Evolutionary conservation across 805 yeast genomes (phyloP).

Genomic region (Yarrowia phangngaensis): DNA sequence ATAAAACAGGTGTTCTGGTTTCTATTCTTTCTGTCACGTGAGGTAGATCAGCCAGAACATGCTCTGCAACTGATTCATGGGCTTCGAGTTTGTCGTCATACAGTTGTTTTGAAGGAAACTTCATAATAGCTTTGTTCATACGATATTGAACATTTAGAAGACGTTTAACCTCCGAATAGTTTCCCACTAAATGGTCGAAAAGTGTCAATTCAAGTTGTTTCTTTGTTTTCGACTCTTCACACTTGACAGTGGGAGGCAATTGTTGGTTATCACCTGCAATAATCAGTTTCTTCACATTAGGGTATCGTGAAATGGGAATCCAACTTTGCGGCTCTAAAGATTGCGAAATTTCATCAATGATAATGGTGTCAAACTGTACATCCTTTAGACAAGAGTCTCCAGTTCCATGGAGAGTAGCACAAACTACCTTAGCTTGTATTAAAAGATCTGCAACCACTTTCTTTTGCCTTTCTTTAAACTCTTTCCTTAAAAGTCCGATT

Average conservation of each 20-base stretch:
- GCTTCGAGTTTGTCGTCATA: conserved; percentile 65
- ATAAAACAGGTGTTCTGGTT: conserved; percentile 55
- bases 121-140: conserved; percentile 77
- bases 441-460: conserved; percentile 59
- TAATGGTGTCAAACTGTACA: conserved; percentile 68
- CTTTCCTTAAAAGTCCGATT: conserved; percentile 65
- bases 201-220: conserved; percentile 58
- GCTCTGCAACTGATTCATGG: conserved; percentile 51
- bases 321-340: conserved; percentile 93
- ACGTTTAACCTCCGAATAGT: conserved; percentile 44
- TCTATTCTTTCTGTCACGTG: conserved; percentile 51
- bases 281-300: conserved; percentile 54
- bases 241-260: conserved; percentile 82
- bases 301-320: conserved; percentile 78
- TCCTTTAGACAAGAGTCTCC: conserved; percentile 66
- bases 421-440: conserved; percentile 60
- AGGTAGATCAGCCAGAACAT: conserved; percentile 54
- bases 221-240: conserved; percentile 43
- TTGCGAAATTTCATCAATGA: conserved; percentile 95
- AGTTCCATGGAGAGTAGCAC: conserved; percentile 85
- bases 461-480: conserved; percentile 61
- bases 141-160: conserved; percentile 78
- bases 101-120: conserved; percentile 63
- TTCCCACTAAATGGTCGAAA: conserved; percentile 71
- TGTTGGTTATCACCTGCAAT: conserved; percentile 94